Percentiles rank a stretch among this genome's conserved stretches.
These are phyloP conservation scores for Pestalotiopsis sp. DNA, from an alignment of 2,329 filamentous ascomycete species.

Conservation along the genomic window DNA sequence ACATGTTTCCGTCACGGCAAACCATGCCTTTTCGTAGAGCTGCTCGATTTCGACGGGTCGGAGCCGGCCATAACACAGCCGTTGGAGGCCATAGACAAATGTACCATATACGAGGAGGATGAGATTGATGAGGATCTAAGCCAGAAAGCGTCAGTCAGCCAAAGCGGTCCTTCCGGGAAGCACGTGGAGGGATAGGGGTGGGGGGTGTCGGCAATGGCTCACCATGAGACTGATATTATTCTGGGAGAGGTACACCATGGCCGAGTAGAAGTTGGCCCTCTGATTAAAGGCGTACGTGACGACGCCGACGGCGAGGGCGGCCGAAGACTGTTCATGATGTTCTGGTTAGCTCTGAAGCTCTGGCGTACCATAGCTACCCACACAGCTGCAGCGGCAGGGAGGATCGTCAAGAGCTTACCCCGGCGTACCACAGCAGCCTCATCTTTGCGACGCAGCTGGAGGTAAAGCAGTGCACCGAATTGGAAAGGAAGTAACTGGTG, in stretches of 20 bases:
- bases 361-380: constrained; percentile 10
- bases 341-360: constrained; percentile 17
- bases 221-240: constrained; percentile 95
- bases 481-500: not conserved
- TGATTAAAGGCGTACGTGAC: constrained; percentile 91
- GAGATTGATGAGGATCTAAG: constrained; percentile 86
- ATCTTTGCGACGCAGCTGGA: constrained; percentile 40
- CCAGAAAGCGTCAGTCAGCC: not conserved
- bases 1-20: constrained; percentile 94
- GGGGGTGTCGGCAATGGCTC: constrained; percentile 33
- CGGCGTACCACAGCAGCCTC: constrained; percentile 63
- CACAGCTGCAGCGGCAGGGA: constrained; percentile 15
- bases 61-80: constrained; percentile 85
- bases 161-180: not conserved
- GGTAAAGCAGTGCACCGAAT: not conserved
- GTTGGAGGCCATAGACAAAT: constrained; percentile 84
- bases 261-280: constrained; percentile 96
- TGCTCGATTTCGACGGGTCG: constrained; percentile 96
- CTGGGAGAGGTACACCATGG: constrained; percentile 94
- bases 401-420: constrained; percentile 45
- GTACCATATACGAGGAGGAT: constrained; percentile 79
- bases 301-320: constrained; percentile 80
- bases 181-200: not conserved
- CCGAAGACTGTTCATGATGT: constrained; percentile 63
- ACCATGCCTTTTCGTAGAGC: constrained; percentile 97